Evolutionary conservation across 192 early-diverging fungal species (phyloP).

Genomic region (Entomortierella chlamydospora): DNA sequence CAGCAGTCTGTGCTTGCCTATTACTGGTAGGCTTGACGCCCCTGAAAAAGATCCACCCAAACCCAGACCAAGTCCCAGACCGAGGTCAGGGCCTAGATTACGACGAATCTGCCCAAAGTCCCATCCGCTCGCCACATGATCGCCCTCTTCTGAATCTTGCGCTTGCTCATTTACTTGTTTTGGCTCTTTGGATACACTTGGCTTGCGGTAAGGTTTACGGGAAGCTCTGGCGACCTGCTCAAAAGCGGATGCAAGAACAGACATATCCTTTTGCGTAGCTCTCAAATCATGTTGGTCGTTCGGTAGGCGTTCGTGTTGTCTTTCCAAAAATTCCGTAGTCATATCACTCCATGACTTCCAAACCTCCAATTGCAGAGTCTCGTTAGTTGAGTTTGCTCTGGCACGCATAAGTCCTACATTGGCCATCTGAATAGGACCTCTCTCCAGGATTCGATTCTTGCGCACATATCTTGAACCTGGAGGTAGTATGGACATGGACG

Average conservation of each 20-base stretch:
- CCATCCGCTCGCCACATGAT: conserved; percentile 4
- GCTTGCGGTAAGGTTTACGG: not conserved
- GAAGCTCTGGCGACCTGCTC: conserved; percentile 34
- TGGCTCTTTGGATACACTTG: not conserved
- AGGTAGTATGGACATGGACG: not conserved
- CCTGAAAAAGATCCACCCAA: not conserved
- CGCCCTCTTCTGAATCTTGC: not conserved
- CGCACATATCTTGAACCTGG: not conserved
- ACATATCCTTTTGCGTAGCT: not conserved
- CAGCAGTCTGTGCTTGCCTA: conserved; percentile 8
- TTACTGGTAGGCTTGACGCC: not conserved
- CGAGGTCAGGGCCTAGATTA: not conserved
- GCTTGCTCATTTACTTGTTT: not conserved
- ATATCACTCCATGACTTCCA: conserved; percentile 33
- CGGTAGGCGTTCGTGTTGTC: not conserved
- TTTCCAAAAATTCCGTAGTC: not conserved
- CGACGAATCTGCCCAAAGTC: conserved; percentile 21
- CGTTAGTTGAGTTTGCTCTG: conserved; percentile 14
- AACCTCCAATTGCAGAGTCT: conserved; percentile 10
- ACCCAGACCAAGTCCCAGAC: conserved; percentile 2
- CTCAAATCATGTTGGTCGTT: too few species aligned
- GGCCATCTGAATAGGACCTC: conserved; percentile 40
- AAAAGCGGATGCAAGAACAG: conserved; percentile 26
- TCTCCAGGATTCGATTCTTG: conserved; percentile 16
- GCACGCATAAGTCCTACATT: conserved; percentile 46